Evolutionary conservation across 2,329 filamentous ascomycete genomes (phyloP).

Genomic region (Phoma sp.): DNA sequence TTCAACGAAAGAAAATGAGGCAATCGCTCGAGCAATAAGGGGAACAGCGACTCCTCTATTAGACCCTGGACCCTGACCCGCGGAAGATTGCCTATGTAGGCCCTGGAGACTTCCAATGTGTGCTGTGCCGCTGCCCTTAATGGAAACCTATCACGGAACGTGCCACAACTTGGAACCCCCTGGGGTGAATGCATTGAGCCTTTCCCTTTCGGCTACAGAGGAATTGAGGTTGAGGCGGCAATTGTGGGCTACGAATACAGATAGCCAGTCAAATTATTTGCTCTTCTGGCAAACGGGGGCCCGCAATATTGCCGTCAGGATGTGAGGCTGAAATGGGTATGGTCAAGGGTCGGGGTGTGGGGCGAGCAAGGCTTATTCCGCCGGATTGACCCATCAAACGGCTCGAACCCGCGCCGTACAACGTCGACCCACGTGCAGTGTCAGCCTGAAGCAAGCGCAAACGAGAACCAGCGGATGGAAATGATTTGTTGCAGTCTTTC

Average conservation of each 20-base stretch:
- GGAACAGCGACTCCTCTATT: background rate
- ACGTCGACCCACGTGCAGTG: background rate
- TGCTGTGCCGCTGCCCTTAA: background rate
- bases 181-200: background rate
- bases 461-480: background rate
- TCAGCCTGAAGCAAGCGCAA: background rate
- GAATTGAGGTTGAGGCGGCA: background rate
- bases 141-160: background rate
- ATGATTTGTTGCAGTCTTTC: background rate
- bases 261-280: slow-evolving; percentile 1
- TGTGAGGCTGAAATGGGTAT: slow-evolving; percentile 1
- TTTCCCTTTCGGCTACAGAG: background rate
- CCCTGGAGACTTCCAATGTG: background rate
- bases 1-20: background rate
- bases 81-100: background rate
- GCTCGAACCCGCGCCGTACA: background rate
- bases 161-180: background rate
- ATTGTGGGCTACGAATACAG: background rate
- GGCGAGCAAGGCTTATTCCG: slow-evolving; percentile 10
- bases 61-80: background rate
- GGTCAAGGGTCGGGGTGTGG: slow-evolving; percentile 5
- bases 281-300: background rate
- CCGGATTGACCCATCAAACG: slow-evolving; percentile 2
- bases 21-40: background rate
- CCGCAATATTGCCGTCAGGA: background rate